Conservation (phyloP, 139 green algal genomes). For the Micractinium sp. region DNA sequence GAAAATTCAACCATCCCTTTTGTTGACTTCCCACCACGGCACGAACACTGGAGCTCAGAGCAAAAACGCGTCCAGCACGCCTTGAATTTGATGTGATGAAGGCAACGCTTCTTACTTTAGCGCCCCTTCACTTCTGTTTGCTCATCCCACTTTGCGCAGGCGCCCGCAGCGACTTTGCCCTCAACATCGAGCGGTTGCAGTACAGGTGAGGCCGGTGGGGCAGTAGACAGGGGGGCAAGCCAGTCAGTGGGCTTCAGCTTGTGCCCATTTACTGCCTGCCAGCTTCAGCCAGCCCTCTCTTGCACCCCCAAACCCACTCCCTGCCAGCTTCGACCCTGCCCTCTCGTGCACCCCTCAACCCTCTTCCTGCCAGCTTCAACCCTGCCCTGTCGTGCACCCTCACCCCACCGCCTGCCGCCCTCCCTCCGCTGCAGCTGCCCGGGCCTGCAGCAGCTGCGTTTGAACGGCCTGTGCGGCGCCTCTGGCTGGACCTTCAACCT, state of each 20-base stretch:
- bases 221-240: background rate
- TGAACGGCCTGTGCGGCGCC: slow-evolving; percentile 32
- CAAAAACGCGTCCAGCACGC: background rate
- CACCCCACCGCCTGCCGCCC: background rate
- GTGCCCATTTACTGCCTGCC: background rate
- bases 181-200: slow-evolving; percentile 27
- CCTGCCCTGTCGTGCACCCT: too few relatives aligned
- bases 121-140: too few relatives aligned
- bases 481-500: slow-evolving; percentile 11
- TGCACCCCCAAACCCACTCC: too few relatives aligned
- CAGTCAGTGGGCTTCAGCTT: background rate
- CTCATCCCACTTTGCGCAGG: background rate
- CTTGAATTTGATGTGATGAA: too few relatives aligned
- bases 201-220: slow-evolving; percentile 3
- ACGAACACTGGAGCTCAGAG: too few relatives aligned
- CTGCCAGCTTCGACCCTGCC: too few relatives aligned
- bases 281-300: too few relatives aligned
- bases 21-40: too few relatives aligned
- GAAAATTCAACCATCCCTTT: too few relatives aligned
- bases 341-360: too few relatives aligned
- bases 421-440: background rate
- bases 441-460: background rate
- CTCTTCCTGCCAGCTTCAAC: too few relatives aligned
- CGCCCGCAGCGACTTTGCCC: slow-evolving; percentile 9
- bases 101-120: background rate